Evolutionary conservation across 345 rosid species (phyloP), one percentile per base, ranked within the genome.

Genomic region (Citrus cavaleriei): DNA sequence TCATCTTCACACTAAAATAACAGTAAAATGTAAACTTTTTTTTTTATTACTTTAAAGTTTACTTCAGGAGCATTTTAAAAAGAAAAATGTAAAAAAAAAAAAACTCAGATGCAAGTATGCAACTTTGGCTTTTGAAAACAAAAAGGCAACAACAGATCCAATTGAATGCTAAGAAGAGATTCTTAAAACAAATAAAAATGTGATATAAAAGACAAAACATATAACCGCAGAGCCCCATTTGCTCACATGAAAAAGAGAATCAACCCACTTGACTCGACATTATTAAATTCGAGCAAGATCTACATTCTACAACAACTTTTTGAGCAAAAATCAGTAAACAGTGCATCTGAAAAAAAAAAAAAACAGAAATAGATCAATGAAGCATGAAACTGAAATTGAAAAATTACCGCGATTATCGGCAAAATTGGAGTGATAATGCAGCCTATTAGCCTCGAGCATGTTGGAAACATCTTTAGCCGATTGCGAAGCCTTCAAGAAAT

Each of bases 361-460:
- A 55, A 77, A 32, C 63, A 55, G 37, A 38, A 81, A 63, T 10
- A 60, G 49, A 18, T 14, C 70, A 24, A 68, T n/a, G 54, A 19
- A 30, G 54, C 27, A 19, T 21, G 40, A 32, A 32, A 13, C 8
- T 24, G 40, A 49, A 66, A 73, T 14, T 16, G n/a, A 34, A 76
- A 18, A 76, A 65, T 74, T 83, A 95, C 99, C 98, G 80, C 94
- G 86, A 81, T 87, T 91, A 84, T 96, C 98, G 0, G 98, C 98
- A 32, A 93, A 94, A 87, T 94, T 96, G 32, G 99, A 91, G 72
- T 96, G 99, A 80, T 93, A 96, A 89, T 94, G 99, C 77, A 94
- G 57, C 85, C 92, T 91, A 24, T 97, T 93, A 30, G 97, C 97
- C 84, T 96, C 99, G 46, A 96, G 88, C 97, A 96, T 83, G 82